These are phyloP conservation scores for Schizopora paradoxa DNA, from an alignment of 1,284 basidiomycete species.

Conservation along the genomic window DNA sequence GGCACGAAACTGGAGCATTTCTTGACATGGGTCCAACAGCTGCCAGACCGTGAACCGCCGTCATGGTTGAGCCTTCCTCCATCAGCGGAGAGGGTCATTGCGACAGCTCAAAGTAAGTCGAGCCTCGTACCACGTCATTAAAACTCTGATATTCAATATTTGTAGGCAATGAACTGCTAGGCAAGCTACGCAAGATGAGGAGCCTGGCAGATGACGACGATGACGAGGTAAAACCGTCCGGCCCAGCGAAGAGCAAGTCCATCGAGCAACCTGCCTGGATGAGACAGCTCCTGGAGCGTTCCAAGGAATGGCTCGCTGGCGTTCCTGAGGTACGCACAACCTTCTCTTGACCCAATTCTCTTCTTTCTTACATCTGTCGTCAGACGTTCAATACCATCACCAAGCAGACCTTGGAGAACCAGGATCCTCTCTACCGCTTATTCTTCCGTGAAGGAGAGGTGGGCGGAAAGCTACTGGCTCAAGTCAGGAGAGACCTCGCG, in stretches of 20 bases:
- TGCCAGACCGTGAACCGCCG: constrained; percentile 90
- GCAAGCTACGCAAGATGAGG: constrained; percentile 88
- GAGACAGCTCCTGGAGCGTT: constrained; percentile 74
- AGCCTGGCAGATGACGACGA: constrained; percentile 85
- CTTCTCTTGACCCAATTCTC: neutral
- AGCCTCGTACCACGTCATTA: constrained; percentile 3
- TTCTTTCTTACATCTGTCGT: constrained; percentile 15
- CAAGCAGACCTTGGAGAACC: constrained; percentile 61
- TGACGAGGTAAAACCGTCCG: constrained; percentile 51
- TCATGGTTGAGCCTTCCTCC: constrained; percentile 89
- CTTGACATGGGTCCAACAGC: constrained; percentile 76
- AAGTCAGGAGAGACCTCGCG: constrained; percentile 74
- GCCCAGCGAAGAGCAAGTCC: constrained; percentile 53
- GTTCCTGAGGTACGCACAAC: constrained; percentile 61
- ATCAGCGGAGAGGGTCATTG: constrained; percentile 87
- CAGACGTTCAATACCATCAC: constrained; percentile 60
- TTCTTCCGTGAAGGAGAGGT: constrained; percentile 86
- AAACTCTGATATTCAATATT: constrained; percentile 18
- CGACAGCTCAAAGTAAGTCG: constrained; percentile 76
- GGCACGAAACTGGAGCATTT: constrained; percentile 90
- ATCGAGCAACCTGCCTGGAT: constrained; percentile 90
- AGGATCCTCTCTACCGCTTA: constrained; percentile 82
- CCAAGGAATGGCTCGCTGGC: constrained; percentile 74
- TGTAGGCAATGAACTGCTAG: constrained; percentile 74
- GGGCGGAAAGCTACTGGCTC: constrained; percentile 68